Conservation (phyloP, 768 basidiomycete genomes). For the Neoboletus magnificus region DNA sequence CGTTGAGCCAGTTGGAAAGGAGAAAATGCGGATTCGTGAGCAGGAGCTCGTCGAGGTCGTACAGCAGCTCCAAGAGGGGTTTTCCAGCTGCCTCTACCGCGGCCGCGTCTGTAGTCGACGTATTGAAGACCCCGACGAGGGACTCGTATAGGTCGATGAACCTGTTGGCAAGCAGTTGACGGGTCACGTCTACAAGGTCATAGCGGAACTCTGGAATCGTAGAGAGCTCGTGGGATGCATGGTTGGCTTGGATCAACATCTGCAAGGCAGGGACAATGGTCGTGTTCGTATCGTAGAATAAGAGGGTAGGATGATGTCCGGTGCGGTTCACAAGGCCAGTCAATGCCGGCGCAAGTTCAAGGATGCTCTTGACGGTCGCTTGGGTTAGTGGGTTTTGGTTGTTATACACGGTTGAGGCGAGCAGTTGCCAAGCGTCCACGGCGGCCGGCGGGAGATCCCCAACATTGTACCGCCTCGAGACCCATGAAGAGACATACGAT, state of each 20-base stretch:
- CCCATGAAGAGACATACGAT: constrained; percentile 34
- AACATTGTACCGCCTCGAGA: constrained; percentile 34
- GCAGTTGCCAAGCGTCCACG: constrained; percentile 35
- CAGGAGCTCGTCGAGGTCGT: constrained; percentile 35
- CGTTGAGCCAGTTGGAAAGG: constrained; percentile 36
- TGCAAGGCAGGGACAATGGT: constrained; percentile 77
- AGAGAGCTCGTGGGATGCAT: constrained; percentile 14
- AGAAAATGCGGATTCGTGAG: constrained; percentile 32
- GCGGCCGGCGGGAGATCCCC: constrained; percentile 23
- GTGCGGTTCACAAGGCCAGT: constrained; percentile 33
- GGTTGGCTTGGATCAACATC: constrained; percentile 49
- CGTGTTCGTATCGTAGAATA: constrained; percentile 38
- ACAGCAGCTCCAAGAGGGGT: constrained; percentile 31
- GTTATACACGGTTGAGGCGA: constrained; percentile 38
- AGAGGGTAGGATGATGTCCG: constrained; percentile 32
- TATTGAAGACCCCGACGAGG: constrained; percentile 31
- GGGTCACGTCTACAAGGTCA: constrained; percentile 39
- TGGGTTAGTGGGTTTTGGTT: constrained; percentile 34
- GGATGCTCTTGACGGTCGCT: constrained; percentile 36
- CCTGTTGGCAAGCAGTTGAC: constrained; percentile 39
- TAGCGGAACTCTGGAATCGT: constrained; percentile 34
- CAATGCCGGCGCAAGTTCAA: constrained; percentile 35
- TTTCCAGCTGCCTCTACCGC: constrained; percentile 23
- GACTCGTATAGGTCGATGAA: constrained; percentile 34
- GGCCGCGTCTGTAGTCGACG: constrained; percentile 15